Conservation (phyloP, 192 early-diverging fungal genomes). For the Coemansia erecta region DNA sequence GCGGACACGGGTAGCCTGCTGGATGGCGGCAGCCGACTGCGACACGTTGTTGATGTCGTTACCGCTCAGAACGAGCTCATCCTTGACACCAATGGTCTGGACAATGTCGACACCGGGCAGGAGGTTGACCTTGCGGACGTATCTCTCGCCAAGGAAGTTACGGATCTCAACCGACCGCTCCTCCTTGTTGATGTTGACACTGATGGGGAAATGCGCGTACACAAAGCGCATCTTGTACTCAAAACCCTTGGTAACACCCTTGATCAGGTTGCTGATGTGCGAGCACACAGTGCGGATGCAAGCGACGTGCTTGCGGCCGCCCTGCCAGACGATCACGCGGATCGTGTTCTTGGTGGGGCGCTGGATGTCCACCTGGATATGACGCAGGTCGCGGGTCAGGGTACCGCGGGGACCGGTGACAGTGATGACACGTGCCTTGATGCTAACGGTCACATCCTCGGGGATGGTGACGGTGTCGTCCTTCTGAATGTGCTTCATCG, state of each 20-base stretch:
- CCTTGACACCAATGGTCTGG: conserved; percentile 83
- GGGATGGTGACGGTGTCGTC: conserved; percentile 89
- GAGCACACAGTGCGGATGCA: conserved; percentile 97
- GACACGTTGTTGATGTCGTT: conserved; percentile 95
- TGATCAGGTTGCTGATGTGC: conserved; percentile 97
- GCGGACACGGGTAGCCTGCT: conserved; percentile 88
- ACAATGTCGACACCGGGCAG: conserved; percentile 79
- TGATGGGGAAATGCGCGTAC: conserved; percentile 99
- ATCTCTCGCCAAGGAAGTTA: conserved; percentile 98
- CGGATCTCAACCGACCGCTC: conserved; percentile 88
- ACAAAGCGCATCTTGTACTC: conserved; percentile 99
- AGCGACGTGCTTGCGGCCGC: conserved; percentile 94
- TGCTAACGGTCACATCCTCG: conserved; percentile 75
- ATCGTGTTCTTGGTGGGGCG: conserved; percentile 67
- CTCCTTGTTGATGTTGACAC: conserved; percentile 79
- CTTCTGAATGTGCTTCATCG: conserved; percentile 92
- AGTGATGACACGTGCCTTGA: conserved; percentile 86
- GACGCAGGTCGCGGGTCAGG: conserved; percentile 86
- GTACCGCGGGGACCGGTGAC: conserved; percentile 91
- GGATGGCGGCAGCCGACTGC: conserved; percentile 94
- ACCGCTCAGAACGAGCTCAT: conserved; percentile 90
- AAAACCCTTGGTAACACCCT: conserved; percentile 96
- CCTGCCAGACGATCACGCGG: conserved; percentile 90
- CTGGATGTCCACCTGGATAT: conserved; percentile 90
- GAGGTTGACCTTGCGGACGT: conserved; percentile 81